Base-by-base conservation (phyloP, 768 basidiomycete species). In the Psilocybe sp. region DNA sequence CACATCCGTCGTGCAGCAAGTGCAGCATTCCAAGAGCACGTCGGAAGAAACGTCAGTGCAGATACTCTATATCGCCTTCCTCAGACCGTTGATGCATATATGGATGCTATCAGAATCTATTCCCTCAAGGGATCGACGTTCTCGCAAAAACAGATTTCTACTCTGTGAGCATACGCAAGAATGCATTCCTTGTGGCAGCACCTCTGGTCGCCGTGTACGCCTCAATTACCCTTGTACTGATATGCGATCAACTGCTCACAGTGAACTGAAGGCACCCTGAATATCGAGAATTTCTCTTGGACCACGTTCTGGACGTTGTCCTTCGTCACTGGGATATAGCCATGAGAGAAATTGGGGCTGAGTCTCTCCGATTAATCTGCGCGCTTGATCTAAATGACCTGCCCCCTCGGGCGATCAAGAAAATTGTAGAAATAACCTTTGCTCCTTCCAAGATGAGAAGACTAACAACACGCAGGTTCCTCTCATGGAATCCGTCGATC, bases 1-100 rank as follows among this genome's bases (percentile, higher is more conserved):
- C 91, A 92, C 53, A 93, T 99, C 48, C 80, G 97, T 19, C 74
- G 97, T 56, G 96, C 97, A 12, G 95, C 95, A 11, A 98, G 96
- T 66, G 97, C 97, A 14, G 92, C 95, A 11, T 98, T 92, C 64
- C 97, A 99, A 68, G 97, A 99, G 70, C 87, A 88, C 61, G 97
- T 98, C 35, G 97, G 97, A 11, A 76, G 97, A 63, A 87, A 88
- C 72, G 96, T 97, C 61, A 66, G 85, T 67, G 20, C 46, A 10
- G 38, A 7, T 37, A 39, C 37, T 15, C 32, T 48, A 37, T 31
- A 45, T 44, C 43, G 13, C 32, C 46, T 5, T 40, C 37, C 46
- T 46, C 42, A 36, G 37, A 14, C 44, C 42, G 6, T 36, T 46
- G 54, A 58, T 7, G 23, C 23, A 54, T 46, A 47, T 60, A 51